Percentiles rank a stretch among this genome's conserved stretches.
Evolutionary conservation across 2,329 filamentous ascomycete genomes (phyloP).

Genomic region (Coniosporium tulheliwenetii): DNA sequence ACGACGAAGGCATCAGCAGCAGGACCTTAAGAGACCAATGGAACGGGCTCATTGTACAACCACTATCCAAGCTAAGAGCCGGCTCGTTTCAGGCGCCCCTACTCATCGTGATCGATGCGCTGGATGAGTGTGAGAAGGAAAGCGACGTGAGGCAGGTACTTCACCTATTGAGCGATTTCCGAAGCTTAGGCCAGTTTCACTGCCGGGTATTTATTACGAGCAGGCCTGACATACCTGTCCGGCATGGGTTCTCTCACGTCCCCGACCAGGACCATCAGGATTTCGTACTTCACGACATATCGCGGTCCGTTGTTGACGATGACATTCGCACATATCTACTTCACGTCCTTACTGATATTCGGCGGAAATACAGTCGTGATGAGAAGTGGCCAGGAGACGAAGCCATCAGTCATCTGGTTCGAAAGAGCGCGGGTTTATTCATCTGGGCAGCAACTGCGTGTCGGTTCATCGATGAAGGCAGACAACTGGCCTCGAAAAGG

Average conservation of each 20-base stretch:
- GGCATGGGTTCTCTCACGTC: constrained; percentile 18
- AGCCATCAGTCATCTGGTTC: constrained; percentile 11
- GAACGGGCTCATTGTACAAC: too few relatives aligned
- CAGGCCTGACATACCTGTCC: constrained; percentile 23
- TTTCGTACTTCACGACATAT: constrained; percentile 22
- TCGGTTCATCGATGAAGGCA: constrained; percentile 11
- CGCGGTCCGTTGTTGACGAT: constrained; percentile 12
- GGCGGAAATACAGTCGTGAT: constrained; percentile 5
- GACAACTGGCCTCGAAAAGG: constrained; percentile 10
- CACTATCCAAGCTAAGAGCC: too few relatives aligned
- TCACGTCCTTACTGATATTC: constrained; percentile 18
- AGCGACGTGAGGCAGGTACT: constrained; percentile 16
- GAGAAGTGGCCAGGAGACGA: constrained; percentile 15
- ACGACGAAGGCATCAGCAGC: too few relatives aligned
- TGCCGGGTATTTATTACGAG: constrained; percentile 27
- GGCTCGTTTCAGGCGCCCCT: too few relatives aligned
- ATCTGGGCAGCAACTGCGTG: constrained; percentile 19
- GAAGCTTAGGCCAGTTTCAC: constrained; percentile 4
- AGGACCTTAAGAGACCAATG: too few relatives aligned
- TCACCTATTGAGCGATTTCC: constrained; percentile 12
- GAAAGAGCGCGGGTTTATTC: constrained; percentile 19
- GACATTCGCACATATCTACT: constrained; percentile 23
- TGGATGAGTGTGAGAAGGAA: constrained; percentile 20
- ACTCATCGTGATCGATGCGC: constrained; percentile 21
- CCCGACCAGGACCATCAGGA: constrained; percentile 12